A percentile compares a stretch with the other conserved stretches of the same genome.
Evolutionary conservation across 1,139 yeast genomes (phyloP).

Genomic region (Lodderomyces parapsilosis): DNA sequence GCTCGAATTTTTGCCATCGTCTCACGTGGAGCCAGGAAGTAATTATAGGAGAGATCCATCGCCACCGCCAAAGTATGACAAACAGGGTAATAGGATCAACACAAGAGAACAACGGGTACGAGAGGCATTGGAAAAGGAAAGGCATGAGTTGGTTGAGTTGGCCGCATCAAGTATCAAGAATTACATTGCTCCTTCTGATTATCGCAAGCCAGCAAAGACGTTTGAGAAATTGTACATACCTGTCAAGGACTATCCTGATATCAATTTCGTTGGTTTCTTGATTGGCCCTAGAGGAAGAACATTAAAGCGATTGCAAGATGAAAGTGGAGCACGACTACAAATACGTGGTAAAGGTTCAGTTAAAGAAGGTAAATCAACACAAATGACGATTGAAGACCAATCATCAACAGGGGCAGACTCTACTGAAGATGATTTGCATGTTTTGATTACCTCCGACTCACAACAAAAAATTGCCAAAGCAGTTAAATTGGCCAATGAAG

Average conservation of each 20-base stretch:
- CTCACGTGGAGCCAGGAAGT: conserved; percentile 21
- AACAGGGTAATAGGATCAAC: conserved; percentile 76
- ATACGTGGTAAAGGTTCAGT: conserved; percentile 94
- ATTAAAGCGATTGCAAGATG: conserved; percentile 72
- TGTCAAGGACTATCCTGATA: conserved; percentile 81
- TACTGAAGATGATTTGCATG: conserved; percentile 74
- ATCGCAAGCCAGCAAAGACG: conserved; percentile 66
- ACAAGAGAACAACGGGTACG: conserved; percentile 72
- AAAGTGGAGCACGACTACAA: conserved; percentile 83
- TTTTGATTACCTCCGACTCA: conserved; percentile 80
- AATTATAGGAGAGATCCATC: conserved; percentile 65
- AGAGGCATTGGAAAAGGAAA: conserved; percentile 68
- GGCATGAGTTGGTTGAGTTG: conserved; percentile 71
- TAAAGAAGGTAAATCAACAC: conserved; percentile 74
- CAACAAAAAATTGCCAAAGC: conserved; percentile 79
- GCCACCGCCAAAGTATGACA: conserved; percentile 91
- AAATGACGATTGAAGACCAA: conserved; percentile 25
- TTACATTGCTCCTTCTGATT: conserved; percentile 79
- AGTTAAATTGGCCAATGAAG: conserved; percentile 67
- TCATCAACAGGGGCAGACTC: conserved; percentile 17
- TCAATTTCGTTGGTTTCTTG: conserved; percentile 87
- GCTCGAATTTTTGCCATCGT: conserved; percentile 38
- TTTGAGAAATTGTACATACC: conserved; percentile 86
- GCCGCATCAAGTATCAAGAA: conserved; percentile 76
- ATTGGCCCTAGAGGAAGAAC: conserved; percentile 97